Percentiles rank a stretch among this genome's conserved stretches.
Conservation (phyloP, 2,329 filamentous ascomycete species). For the Talaromyces sp. region DNA sequence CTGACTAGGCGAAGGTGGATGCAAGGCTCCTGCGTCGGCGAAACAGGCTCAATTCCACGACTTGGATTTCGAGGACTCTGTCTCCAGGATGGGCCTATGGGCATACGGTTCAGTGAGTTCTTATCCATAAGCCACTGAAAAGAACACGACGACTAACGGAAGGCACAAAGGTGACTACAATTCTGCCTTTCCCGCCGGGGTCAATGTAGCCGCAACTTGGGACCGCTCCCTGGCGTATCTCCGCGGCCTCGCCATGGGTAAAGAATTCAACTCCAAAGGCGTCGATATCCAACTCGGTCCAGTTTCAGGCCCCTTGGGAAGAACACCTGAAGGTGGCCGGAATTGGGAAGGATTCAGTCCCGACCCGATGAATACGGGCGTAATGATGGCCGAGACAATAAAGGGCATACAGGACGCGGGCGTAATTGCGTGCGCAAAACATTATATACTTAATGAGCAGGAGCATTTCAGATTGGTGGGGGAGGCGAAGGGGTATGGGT, state of each 20-base stretch:
- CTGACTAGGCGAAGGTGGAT: slow-evolving; percentile 54
- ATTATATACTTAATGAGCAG: slow-evolving; percentile 71
- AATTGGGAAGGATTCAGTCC: slow-evolving; percentile 68
- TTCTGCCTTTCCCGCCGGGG: slow-evolving; percentile 74
- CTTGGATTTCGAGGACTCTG: slow-evolving; percentile 69
- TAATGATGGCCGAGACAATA: slow-evolving; percentile 68
- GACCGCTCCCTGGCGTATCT: slow-evolving; percentile 67
- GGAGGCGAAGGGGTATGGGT: slow-evolving; percentile 54
- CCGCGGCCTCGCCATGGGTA: slow-evolving; percentile 70
- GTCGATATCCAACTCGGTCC: slow-evolving; percentile 73
- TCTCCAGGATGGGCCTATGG: slow-evolving; percentile 79
- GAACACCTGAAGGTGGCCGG: slow-evolving; percentile 63
- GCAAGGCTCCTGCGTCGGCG: slow-evolving; percentile 72
- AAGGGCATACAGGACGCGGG: slow-evolving; percentile 78
- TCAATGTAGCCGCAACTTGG: slow-evolving; percentile 78
- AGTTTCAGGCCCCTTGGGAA: slow-evolving; percentile 69
- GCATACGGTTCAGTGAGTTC: slow-evolving; percentile 62
- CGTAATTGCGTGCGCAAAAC: slow-evolving; percentile 79
- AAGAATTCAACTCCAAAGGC: slow-evolving; percentile 71
- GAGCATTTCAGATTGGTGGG: slow-evolving; percentile 67
- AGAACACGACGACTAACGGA: not conserved
- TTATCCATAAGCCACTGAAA: not conserved
- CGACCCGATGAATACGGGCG: slow-evolving; percentile 71
- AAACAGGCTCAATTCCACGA: slow-evolving; percentile 52
- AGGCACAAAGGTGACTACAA: slow-evolving; percentile 62